Conservation (phyloP, 257 asterid genomes). For the Solanum dulcamara region DNA sequence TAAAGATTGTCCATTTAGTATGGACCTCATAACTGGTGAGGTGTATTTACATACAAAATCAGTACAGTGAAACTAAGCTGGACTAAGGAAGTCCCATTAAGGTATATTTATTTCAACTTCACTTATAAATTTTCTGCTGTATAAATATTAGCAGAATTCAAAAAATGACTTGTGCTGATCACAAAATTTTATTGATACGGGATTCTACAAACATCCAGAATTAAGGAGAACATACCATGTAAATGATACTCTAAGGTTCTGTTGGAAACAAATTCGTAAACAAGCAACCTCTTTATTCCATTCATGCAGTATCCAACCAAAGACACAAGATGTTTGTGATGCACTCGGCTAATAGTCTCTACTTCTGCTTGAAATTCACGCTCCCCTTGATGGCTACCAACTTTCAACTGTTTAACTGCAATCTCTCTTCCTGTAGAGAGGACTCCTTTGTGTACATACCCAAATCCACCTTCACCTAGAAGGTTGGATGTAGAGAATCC, state of each 20-base stretch:
- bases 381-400: constrained; percentile 51
- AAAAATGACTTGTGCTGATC: background rate
- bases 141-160: background rate
- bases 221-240: constrained; percentile 27
- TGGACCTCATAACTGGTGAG: background rate
- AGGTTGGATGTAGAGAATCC: constrained; percentile 33
- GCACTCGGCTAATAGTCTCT: constrained; percentile 55
- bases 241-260: constrained; percentile 49
- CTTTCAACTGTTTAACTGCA: constrained; percentile 49
- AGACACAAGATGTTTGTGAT: constrained; percentile 55
- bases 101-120: background rate
- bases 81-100: background rate
- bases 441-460: constrained; percentile 58
- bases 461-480: constrained; percentile 68
- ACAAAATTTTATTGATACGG: background rate
- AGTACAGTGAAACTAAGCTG: background rate
- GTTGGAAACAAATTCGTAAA: constrained; percentile 46
- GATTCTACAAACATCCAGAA: background rate
- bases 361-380: constrained; percentile 66
- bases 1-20: background rate
- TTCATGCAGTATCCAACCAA: constrained; percentile 55
- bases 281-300: constrained; percentile 42
- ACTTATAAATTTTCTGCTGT: background rate
- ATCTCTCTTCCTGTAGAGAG: constrained; percentile 50
- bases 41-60: background rate